Base-by-base conservation (phyloP, 768 basidiomycete genomes). In the Tulasnella sp. region DNA sequence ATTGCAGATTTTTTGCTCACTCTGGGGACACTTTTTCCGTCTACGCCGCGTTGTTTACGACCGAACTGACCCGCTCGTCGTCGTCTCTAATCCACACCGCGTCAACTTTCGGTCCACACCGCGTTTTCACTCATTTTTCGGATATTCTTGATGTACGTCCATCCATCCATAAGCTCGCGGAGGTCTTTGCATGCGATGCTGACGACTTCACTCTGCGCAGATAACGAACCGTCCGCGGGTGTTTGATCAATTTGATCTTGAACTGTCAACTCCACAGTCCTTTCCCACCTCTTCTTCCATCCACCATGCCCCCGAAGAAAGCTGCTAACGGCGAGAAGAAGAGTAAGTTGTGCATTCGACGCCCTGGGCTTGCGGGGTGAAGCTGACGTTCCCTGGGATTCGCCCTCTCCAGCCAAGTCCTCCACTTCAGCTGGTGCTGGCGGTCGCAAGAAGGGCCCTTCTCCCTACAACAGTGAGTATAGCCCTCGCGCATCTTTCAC, bases 391-490 rank as follows among this genome's bases (percentile, higher is more conserved):
- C 40, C 68, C 24, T 31, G 27, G 34, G 62, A 68, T 68, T 58
- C 75, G 46, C 68, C 76, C 56, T 73, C 78, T n/a, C 16, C 75
- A 80, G 79, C 79, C 48, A 76, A 75, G 62, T 80, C 79, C 31
- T 80, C 79, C 2, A 56, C 74, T 46, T 75, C 79, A 10, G 74
- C 79, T 24, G 75, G 38, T 39, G 46, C 40, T 39, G 78, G 78
- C 34, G 78, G 79, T 48, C 48, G 58, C 36, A 80, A 80, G 79
- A 76, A 76, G 73, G 68, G 72, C 73, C 39, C 79, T 21, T 72
- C 79, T 34, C 81, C 81, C 27, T 81, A 81, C 81, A 81, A 79
- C 56, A 40, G 78, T 79, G 46, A 38, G 78, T 34, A 18, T 9
- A 40, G n/a, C 39, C 21, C 52, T 74, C 21, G 16, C 1, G 4